Evolutionary conservation across 2,329 filamentous ascomycete species (phyloP).

Genomic region (Fusarium fujikuroi): DNA sequence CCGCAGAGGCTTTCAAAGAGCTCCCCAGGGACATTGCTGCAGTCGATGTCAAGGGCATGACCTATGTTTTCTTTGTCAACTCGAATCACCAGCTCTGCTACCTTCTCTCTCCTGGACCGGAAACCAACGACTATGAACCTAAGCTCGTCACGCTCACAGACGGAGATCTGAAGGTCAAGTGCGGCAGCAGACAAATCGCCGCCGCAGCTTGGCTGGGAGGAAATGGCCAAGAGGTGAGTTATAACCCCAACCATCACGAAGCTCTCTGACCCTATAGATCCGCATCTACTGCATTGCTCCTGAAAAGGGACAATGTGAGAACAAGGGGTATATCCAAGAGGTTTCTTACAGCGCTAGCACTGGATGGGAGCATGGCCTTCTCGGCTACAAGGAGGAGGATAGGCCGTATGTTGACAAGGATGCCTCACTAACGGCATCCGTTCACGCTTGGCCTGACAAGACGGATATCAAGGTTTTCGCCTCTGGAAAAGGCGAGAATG

Average conservation of each 20-base stretch:
- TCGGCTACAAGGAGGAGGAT: background rate
- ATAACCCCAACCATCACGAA: too few species aligned
- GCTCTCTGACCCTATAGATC: background rate
- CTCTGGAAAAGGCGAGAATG: background rate
- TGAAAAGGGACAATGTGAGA: background rate
- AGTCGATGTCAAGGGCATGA: background rate
- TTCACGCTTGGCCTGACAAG: background rate
- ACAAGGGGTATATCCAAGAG: background rate
- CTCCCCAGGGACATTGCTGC: background rate
- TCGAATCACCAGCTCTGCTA: background rate
- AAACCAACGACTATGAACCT: background rate
- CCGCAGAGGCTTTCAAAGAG: background rate
- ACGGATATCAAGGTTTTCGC: background rate
- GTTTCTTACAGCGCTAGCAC: background rate
- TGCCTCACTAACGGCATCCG: background rate
- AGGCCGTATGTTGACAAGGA: background rate
- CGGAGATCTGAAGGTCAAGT: background rate
- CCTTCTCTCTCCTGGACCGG: background rate
- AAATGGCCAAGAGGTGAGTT: background rate
- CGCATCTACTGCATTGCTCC: background rate
- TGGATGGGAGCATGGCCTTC: background rate
- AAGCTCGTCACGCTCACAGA: accelerated
- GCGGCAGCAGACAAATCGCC: background rate
- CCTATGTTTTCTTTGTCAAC: background rate
- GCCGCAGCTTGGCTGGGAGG: background rate